These are phyloP conservation scores for Microcyclosporella mali DNA, from an alignment of 2,329 filamentous ascomycete species.

Conservation along the genomic window DNA sequence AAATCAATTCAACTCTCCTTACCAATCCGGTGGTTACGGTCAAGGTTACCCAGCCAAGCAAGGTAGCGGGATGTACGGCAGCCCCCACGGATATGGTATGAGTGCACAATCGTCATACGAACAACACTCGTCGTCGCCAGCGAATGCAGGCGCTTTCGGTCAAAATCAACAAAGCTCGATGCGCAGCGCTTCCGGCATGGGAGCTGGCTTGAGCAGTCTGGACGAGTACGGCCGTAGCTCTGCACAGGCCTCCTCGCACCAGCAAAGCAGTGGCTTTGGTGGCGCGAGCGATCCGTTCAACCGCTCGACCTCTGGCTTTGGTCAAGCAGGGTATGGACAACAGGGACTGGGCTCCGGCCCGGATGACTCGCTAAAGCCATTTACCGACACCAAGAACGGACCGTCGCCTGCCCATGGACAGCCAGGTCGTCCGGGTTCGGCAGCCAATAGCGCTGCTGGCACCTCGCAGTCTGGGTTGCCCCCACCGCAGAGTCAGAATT, in stretches of 20 bases:
- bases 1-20: constrained; percentile 53
- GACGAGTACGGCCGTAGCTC: constrained; percentile 51
- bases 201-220: constrained; percentile 40
- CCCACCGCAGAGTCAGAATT: constrained; percentile 51
- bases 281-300: constrained; percentile 55
- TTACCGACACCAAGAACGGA: constrained; percentile 49
- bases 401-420: constrained; percentile 57
- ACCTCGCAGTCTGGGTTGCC: constrained; percentile 48
- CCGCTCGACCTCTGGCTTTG: constrained; percentile 53
- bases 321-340: constrained; percentile 43
- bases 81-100: constrained; percentile 55
- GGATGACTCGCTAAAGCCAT: constrained; percentile 54
- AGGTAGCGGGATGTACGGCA: constrained; percentile 54
- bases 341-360: constrained; percentile 39
- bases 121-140: constrained; percentile 57
- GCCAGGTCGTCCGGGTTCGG: constrained; percentile 57
- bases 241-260: constrained; percentile 52
- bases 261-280: constrained; percentile 47
- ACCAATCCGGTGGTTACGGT: constrained; percentile 40
- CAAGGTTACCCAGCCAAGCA: constrained; percentile 41
- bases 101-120: constrained; percentile 54
- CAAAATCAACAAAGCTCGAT: constrained; percentile 35
- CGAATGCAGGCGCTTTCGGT: constrained; percentile 51
- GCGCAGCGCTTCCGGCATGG: constrained; percentile 41
- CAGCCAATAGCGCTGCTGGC: constrained; percentile 52